These are phyloP conservation scores for Aspergillus indologenus DNA, from an alignment of 495 filamentous ascomycete species.

Conservation along the genomic window DNA sequence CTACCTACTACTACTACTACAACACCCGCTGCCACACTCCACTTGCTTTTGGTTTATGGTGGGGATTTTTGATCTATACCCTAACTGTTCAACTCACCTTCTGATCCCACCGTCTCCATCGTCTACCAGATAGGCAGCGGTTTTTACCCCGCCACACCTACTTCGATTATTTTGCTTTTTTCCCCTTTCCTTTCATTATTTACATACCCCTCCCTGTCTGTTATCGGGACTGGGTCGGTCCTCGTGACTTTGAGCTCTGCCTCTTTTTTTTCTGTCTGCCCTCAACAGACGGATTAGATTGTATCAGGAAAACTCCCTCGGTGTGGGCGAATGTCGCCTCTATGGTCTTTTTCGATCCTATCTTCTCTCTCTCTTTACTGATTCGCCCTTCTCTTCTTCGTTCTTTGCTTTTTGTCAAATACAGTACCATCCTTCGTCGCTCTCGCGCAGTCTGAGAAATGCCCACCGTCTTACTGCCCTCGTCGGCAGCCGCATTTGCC, in stretches of 20 bases:
- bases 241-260: constrained; percentile 8
- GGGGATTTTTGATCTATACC: constrained; percentile 27
- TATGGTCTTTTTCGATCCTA: constrained; percentile 34
- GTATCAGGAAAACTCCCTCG: constrained; percentile 18
- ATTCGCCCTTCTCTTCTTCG: constrained; percentile 31
- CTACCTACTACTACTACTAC: constrained; percentile 12
- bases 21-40: constrained; percentile 14
- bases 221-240: constrained; percentile 4
- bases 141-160: constrained; percentile 16
- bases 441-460: constrained; percentile 56
- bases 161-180: not conserved
- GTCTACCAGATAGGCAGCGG: not conserved
- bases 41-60: constrained; percentile 16
- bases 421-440: constrained; percentile 31
- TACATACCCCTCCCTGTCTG: constrained; percentile 18
- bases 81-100: not conserved
- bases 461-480: constrained; percentile 88
- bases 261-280: not conserved
- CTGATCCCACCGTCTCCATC: not conserved
- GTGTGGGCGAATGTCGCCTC: constrained; percentile 49
- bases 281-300: constrained; percentile 2
- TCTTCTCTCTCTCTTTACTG: constrained; percentile 26
- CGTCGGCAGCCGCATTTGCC: constrained; percentile 94
- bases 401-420: constrained; percentile 16
- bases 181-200: not conserved